Conservation (phyloP, 768 basidiomycete species). For the Ramaria rubella region DNA sequence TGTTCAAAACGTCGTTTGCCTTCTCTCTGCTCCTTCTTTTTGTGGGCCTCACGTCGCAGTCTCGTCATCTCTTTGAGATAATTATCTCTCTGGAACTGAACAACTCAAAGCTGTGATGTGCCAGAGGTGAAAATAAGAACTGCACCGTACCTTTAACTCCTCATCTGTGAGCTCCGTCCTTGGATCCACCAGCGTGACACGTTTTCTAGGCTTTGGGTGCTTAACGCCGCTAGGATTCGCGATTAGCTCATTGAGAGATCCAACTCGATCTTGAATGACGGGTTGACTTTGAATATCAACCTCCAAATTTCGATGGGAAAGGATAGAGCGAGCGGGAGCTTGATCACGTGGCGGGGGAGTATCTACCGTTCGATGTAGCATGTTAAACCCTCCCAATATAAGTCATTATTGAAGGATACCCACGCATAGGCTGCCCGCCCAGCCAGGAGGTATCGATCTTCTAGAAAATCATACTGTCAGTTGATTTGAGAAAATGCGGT, state of each 20-base stretch:
- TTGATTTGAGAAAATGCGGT: background rate
- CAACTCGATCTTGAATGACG: background rate
- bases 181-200: conserved; percentile 54
- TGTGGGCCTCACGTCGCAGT: conserved; percentile 43
- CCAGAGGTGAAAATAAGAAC: background rate
- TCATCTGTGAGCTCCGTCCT: conserved; percentile 79
- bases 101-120: background rate
- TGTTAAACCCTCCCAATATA: background rate
- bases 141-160: conserved; percentile 56
- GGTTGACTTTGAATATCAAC: background rate
- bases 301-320: background rate
- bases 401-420: background rate
- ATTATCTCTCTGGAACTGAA: conserved; percentile 53
- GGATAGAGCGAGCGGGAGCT: background rate
- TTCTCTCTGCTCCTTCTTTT: conserved; percentile 52
- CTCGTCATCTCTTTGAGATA: conserved; percentile 59
- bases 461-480: background rate
- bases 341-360: background rate
- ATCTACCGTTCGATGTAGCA: background rate
- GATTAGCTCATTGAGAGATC: background rate
- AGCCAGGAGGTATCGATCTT: background rate
- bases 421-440: background rate
- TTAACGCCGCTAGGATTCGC: background rate
- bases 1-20: conserved; percentile 48
- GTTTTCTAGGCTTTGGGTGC: conserved; percentile 46